These are phyloP conservation scores for Lactarius hatsudake DNA, from an alignment of 768 basidiomycete genomes.

Conservation along the genomic window DNA sequence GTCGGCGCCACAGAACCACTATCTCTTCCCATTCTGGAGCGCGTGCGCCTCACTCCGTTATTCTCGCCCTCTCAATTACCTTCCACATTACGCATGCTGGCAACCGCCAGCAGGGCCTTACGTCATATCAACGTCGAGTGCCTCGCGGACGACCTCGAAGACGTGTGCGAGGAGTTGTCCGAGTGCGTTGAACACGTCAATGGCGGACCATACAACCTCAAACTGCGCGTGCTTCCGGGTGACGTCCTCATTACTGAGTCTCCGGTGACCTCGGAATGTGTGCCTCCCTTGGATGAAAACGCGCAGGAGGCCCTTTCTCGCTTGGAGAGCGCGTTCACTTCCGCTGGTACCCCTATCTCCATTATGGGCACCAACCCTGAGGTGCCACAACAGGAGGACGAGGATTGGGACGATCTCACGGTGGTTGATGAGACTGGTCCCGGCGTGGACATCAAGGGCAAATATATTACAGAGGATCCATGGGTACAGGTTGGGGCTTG, in stretches of 20 bases:
- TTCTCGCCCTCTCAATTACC: constrained; percentile 23
- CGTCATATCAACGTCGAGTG: constrained; percentile 24
- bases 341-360: constrained; percentile 23
- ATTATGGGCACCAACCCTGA: constrained; percentile 13
- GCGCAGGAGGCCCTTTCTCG: constrained; percentile 22
- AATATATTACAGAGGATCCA: constrained; percentile 7
- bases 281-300: constrained; percentile 10
- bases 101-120: constrained; percentile 10
- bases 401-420: constrained; percentile 25
- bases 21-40: constrained; percentile 16
- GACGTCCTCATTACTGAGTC: constrained; percentile 12
- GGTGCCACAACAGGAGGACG: constrained; percentile 13
- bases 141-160: constrained; percentile 26
- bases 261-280: constrained; percentile 20
- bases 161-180: constrained; percentile 25
- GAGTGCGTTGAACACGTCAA: constrained; percentile 27
- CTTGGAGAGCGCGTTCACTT: constrained; percentile 21
- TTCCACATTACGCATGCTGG: constrained; percentile 18
- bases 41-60: constrained; percentile 24
- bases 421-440: constrained; percentile 22
- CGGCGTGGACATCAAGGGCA: constrained; percentile 11
- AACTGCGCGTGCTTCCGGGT: constrained; percentile 22
- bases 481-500: constrained; percentile 15
- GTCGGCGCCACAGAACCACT: constrained; percentile 1
- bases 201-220: constrained; percentile 21